Evolutionary conservation across 1,139 yeast species (phyloP).

Genomic region (Entelexis sorbosivorans): DNA sequence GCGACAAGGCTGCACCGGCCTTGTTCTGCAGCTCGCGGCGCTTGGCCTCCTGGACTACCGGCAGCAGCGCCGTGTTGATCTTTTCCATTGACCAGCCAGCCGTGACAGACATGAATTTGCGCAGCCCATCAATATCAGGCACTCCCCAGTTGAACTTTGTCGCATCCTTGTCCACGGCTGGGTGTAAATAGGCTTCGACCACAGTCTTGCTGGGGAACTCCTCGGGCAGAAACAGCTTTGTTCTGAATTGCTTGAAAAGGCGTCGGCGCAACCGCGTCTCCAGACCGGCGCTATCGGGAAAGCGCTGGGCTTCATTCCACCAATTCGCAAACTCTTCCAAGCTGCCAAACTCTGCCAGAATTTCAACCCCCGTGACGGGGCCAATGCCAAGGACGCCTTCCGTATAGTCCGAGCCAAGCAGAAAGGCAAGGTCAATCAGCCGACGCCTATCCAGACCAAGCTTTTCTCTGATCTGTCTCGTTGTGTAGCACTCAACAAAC

Average conservation of each 20-base stretch:
- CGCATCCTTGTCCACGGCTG: constrained; percentile 73
- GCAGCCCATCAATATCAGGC: constrained; percentile 70
- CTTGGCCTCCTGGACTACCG: constrained; percentile 72
- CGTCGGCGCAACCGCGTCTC: constrained; percentile 29
- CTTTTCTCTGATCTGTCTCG: constrained; percentile 47
- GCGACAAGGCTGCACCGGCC: constrained; percentile 18
- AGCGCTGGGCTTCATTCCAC: constrained; percentile 42
- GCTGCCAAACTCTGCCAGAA: constrained; percentile 71
- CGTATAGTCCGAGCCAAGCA: constrained; percentile 89
- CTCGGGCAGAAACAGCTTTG: constrained; percentile 51
- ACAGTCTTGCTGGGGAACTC: constrained; percentile 64
- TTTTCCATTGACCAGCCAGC: constrained; percentile 75
- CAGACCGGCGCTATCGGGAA: constrained; percentile 23
- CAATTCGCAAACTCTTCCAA: constrained; percentile 41
- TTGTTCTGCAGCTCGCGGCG: constrained; percentile 33
- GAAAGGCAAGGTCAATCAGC: constrained; percentile 65
- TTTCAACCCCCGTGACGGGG: constrained; percentile 84
- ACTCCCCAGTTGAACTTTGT: constrained; percentile 81
- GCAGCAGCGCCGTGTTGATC: constrained; percentile 80
- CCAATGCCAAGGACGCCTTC: constrained; percentile 88
- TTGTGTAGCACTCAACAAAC: constrained; percentile 75
- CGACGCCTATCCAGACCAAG: constrained; percentile 54
- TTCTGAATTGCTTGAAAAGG: constrained; percentile 48
- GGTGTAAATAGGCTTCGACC: constrained; percentile 58
- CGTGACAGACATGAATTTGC: constrained; percentile 55